A percentile compares a stretch with the other conserved stretches of the same genome.
Evolutionary conservation across 805 yeast species (phyloP).

Genomic region (Kluyveromyces wickerhamii): DNA sequence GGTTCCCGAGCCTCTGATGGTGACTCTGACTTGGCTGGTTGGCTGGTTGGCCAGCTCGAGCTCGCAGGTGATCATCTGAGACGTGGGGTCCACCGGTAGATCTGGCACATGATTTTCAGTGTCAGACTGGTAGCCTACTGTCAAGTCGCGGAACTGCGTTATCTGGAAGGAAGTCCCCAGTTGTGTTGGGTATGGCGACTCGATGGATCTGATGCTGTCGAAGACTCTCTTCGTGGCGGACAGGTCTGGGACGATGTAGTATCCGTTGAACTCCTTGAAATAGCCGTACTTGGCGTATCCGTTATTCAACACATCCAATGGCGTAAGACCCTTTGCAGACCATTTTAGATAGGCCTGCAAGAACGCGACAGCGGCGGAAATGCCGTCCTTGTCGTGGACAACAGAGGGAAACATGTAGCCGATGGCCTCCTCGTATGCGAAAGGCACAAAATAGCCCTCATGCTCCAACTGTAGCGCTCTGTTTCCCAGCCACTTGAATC

Average conservation of each 20-base stretch:
- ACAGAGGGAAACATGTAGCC: conserved; percentile 84
- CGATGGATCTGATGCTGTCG: conserved; percentile 37
- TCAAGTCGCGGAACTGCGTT: conserved; percentile 71
- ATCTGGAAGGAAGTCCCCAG: conserved; percentile 53
- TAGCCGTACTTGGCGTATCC: conserved; percentile 67
- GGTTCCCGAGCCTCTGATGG: conserved; percentile 92
- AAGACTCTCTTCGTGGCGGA: conserved; percentile 48
- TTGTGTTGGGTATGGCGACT: conserved; percentile 33
- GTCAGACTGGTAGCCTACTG: conserved; percentile 69
- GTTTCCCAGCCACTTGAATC: conserved; percentile 97
- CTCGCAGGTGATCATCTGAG: conserved; percentile 81
- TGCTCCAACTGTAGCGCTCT: conserved; percentile 64
- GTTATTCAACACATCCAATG: conserved; percentile 42
- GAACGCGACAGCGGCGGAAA: conserved; percentile 70
- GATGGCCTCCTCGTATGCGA: conserved; percentile 92
- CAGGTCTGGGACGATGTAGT: conserved; percentile 59
- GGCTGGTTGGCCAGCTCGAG: conserved; percentile 26
- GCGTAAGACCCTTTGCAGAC: conserved; percentile 32
- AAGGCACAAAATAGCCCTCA: conserved; percentile 65
- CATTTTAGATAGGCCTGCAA: conserved; percentile 58
- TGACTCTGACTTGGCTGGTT: conserved; percentile 47
- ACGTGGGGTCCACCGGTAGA: conserved; percentile 60
- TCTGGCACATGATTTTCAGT: conserved; percentile 50
- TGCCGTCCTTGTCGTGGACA: conserved; percentile 84
- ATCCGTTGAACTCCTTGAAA: conserved; percentile 81